A percentile compares a stretch with the other conserved stretches of the same genome.
phyloP scores from a whole-genome alignment of 164 flowering plant species.

The Annona squamosa region DNA sequence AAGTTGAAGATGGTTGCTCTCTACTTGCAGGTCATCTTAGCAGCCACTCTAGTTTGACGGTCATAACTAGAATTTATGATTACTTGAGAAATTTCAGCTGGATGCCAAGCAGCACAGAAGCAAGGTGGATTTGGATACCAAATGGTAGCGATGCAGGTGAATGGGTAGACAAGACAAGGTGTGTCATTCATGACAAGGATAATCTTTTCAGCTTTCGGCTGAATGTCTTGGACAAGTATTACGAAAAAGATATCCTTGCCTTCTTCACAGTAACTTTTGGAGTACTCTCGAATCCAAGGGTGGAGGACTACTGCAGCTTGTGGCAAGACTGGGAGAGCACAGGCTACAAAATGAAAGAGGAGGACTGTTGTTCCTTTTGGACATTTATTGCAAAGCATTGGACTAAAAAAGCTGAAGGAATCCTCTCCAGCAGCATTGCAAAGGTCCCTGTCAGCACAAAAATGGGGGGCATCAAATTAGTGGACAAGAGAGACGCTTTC shows the following conservation, averaged over 20 bases:
- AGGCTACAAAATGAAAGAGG: slow-evolving; percentile 15
- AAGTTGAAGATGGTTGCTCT: slow-evolving; percentile 25
- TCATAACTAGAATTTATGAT: slow-evolving; percentile 38
- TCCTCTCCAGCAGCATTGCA: slow-evolving; percentile 20
- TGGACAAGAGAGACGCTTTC: slow-evolving; percentile 45
- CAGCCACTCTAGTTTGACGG: slow-evolving; percentile 24
- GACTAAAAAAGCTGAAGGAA: slow-evolving; percentile 18
- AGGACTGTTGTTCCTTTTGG: slow-evolving; percentile 62
- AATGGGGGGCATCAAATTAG: slow-evolving; percentile 21
- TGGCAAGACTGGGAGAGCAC: slow-evolving; percentile 58
- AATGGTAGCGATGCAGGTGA: slow-evolving; percentile 29
- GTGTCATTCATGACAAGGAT: slow-evolving; percentile 47
- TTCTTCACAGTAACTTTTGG: slow-evolving; percentile 40
- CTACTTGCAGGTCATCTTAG: slow-evolving; percentile 34
- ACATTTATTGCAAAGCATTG: slow-evolving; percentile 24
- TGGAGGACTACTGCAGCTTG: slow-evolving; percentile 41
- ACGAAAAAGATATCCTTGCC: slow-evolving; percentile 24
- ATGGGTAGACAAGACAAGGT: slow-evolving; percentile 38
- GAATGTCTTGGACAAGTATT: slow-evolving; percentile 36
- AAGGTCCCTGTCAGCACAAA: slow-evolving; percentile 42
- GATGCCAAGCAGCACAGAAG: slow-evolving; percentile 26
- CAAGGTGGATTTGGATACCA: slow-evolving; percentile 48
- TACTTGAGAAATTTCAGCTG: slow-evolving; percentile 30
- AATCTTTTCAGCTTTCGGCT: slow-evolving; percentile 40
- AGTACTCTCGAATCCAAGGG: slow-evolving; percentile 37